A percentile compares a stretch with the other conserved stretches of the same genome.
Conservation (phyloP, 1,284 basidiomycete genomes). For the Ustilago nuda region DNA sequence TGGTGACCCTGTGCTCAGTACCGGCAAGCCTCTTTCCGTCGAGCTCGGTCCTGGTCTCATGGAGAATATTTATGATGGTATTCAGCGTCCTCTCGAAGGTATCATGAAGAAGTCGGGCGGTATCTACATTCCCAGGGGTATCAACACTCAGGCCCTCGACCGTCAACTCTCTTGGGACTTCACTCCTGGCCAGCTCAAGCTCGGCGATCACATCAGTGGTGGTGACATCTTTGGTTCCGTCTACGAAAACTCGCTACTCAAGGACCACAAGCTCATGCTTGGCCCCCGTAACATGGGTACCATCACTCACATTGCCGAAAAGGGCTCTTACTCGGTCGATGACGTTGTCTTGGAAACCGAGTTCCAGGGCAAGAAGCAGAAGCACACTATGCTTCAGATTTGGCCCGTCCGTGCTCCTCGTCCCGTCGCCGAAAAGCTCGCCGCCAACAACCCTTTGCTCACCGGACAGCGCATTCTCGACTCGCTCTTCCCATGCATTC, state of each 20-base stretch:
- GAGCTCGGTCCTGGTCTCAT: slow-evolving; percentile 97
- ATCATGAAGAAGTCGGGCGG: slow-evolving; percentile 97
- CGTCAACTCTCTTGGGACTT: slow-evolving; percentile 95
- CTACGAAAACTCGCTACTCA: slow-evolving; percentile 95
- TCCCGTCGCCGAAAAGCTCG: slow-evolving; percentile 92
- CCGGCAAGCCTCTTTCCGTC: slow-evolving; percentile 96
- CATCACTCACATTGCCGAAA: slow-evolving; percentile 91
- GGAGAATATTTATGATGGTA: slow-evolving; percentile 91
- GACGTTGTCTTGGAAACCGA: slow-evolving; percentile 97
- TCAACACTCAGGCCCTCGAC: slow-evolving; percentile 95
- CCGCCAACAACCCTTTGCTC: slow-evolving; percentile 88
- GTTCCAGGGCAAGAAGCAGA: slow-evolving; percentile 92
- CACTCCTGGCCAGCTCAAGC: slow-evolving; percentile 79
- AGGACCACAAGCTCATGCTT: slow-evolving; percentile 98
- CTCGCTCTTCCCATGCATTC: slow-evolving; percentile 97
- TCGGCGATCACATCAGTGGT: slow-evolving; percentile 93
- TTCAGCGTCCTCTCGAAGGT: slow-evolving; percentile 74
- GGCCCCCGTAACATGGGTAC: slow-evolving; percentile 93
- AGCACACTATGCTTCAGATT: slow-evolving; percentile 95
- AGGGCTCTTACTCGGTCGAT: slow-evolving; percentile 91
- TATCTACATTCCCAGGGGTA: slow-evolving; percentile 93
- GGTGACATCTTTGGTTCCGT: slow-evolving; percentile 96
- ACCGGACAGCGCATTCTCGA: slow-evolving; percentile 98
- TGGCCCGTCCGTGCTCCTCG: slow-evolving; percentile 99
- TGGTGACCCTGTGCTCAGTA: slow-evolving; percentile 95